A percentile compares a stretch with the other conserved stretches of the same genome.
Evolutionary conservation across 495 filamentous ascomycete species (phyloP).

Genomic region (Tuber indicum): DNA sequence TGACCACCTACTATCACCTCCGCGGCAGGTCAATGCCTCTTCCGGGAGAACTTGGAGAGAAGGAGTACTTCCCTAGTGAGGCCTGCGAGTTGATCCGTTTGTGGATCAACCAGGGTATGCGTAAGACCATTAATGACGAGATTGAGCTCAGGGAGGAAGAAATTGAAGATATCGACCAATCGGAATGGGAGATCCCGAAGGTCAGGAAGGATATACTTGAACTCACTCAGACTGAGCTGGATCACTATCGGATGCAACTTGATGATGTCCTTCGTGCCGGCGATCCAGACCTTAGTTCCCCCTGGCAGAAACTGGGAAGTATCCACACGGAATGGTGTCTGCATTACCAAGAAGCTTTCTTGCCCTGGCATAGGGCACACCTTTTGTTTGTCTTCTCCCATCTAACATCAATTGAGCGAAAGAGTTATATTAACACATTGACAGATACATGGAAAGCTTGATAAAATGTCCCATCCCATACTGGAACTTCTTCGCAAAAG

Average conservation of each 20-base stretch:
- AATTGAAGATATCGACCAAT: slow-evolving; percentile 8
- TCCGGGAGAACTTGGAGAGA: slow-evolving; percentile 15
- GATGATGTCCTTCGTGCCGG: slow-evolving; percentile 22
- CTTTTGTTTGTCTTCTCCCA: not conserved
- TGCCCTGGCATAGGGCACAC: slow-evolving; percentile 21
- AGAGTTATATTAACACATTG: not conserved
- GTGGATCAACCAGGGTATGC: slow-evolving; percentile 37
- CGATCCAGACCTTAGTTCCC: slow-evolving; percentile 9
- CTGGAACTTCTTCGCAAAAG: slow-evolving; percentile 18
- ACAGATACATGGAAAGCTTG: slow-evolving; percentile 16
- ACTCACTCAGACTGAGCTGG: slow-evolving; percentile 17
- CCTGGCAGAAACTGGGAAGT: slow-evolving; percentile 35
- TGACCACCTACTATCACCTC: slow-evolving; percentile 27
- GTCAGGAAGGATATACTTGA: slow-evolving; percentile 28
- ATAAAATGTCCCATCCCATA: slow-evolving; percentile 21
- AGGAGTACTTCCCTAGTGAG: slow-evolving; percentile 30
- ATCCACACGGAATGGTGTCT: slow-evolving; percentile 20
- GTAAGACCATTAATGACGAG: slow-evolving; percentile 4
- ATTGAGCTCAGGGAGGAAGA: slow-evolving; percentile 12
- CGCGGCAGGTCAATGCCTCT: slow-evolving; percentile 27
- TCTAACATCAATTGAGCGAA: not conserved
- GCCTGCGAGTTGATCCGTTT: slow-evolving; percentile 30
- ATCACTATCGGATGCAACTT: slow-evolving; percentile 23
- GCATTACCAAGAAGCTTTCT: slow-evolving; percentile 24
- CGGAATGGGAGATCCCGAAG: slow-evolving; percentile 8